Conservation (phyloP, 768 basidiomycete species). For the Psilocybe cyanescens region DNA sequence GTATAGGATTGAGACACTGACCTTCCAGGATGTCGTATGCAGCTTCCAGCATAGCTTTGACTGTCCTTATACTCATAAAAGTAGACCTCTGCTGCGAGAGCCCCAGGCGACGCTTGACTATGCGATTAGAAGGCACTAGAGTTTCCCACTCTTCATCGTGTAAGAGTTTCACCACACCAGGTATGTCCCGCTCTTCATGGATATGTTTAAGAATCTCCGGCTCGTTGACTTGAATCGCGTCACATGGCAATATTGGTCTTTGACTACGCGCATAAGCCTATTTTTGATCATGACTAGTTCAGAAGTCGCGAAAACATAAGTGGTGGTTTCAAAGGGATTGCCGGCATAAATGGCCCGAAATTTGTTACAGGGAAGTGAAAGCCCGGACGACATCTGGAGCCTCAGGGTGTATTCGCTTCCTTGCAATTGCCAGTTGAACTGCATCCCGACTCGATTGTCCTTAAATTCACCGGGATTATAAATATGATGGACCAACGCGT, state of each 20-base stretch:
- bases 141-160: neutral
- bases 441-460: neutral
- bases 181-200: neutral
- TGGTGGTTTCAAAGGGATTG: neutral
- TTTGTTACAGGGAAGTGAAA: neutral
- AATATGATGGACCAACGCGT: neutral
- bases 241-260: neutral
- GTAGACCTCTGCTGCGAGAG: neutral
- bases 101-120: neutral
- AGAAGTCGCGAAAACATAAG: neutral
- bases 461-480: constrained; percentile 3
- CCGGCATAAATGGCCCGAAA: neutral
- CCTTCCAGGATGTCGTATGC: no score
- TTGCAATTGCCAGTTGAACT: neutral
- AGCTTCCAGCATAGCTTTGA: no score
- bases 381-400: neutral
- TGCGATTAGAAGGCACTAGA: neutral
- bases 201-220: neutral
- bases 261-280: neutral
- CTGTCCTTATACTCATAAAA: neutral
- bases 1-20: no score
- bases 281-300: neutral
- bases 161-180: neutral
- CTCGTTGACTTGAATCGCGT: neutral
- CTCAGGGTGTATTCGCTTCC: neutral